Percentiles rank a stretch among this genome's conserved stretches.
phyloP scores from a whole-genome alignment of 345 rosid species.

The Murraya koenigii region DNA sequence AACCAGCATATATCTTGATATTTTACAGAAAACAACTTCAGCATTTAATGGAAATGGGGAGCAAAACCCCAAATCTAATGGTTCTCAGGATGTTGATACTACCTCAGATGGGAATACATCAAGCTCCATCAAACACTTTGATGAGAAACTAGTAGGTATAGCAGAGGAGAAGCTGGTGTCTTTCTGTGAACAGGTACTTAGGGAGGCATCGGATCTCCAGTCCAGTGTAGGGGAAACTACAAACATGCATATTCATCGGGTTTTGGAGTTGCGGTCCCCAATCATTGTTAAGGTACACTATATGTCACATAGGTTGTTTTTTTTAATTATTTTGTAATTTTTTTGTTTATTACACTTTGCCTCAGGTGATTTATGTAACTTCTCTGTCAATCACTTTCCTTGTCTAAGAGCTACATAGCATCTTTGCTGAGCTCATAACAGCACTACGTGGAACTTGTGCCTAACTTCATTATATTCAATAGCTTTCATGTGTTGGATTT shows the following conservation, averaged over 20 bases:
- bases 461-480: background rate
- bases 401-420: slow-evolving; percentile 2
- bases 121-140: slow-evolving; percentile 14
- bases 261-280: slow-evolving; percentile 87
- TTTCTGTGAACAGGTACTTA: slow-evolving; percentile 85
- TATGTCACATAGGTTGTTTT: background rate
- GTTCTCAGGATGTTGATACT: slow-evolving; percentile 28
- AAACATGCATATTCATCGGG: slow-evolving; percentile 84
- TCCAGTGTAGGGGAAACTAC: slow-evolving; percentile 66
- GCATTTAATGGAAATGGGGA: slow-evolving; percentile 26
- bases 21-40: slow-evolving; percentile 80
- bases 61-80: slow-evolving; percentile 31
- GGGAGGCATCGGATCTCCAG: slow-evolving; percentile 85
- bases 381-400: background rate
- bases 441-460: background rate
- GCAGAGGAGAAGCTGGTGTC: slow-evolving; percentile 87
- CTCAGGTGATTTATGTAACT: background rate
- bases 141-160: slow-evolving; percentile 53
- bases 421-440: background rate
- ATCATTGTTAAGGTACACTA: slow-evolving; percentile 77
- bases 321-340: background rate
- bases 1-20: slow-evolving; percentile 77
- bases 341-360: background rate
- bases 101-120: slow-evolving; percentile 26
- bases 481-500: background rate